Percentiles rank a stretch among this genome's conserved stretches.
Conservation (phyloP, 768 basidiomycete species). For the Candolleomyces aberdarensis region DNA sequence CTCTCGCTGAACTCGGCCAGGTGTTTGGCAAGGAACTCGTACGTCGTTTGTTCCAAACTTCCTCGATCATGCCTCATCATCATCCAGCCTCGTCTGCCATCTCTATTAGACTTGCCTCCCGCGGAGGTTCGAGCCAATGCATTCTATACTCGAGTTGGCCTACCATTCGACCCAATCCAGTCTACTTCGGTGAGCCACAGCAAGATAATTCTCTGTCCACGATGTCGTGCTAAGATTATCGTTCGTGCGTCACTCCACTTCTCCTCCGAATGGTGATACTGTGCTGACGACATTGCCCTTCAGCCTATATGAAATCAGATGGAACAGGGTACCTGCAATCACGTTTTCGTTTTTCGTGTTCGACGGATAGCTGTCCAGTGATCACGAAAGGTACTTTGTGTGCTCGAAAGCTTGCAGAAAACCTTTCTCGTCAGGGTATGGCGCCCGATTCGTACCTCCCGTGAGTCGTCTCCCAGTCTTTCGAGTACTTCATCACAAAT, state of each 20-base stretch:
- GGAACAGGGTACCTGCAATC: conserved; percentile 49
- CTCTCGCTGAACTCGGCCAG: conserved; percentile 19
- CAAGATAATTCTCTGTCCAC: neutral
- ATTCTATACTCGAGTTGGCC: neutral
- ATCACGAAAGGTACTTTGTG: conserved; percentile 44
- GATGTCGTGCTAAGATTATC: neutral
- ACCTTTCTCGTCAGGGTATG: conserved; percentile 27
- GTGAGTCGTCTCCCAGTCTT: neutral
- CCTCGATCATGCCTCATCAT: neutral
- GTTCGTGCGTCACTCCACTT: neutral
- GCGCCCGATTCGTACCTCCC: conserved; percentile 10
- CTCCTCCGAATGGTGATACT: no score
- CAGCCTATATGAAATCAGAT: conserved; percentile 37
- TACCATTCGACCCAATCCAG: neutral
- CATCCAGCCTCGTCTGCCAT: neutral
- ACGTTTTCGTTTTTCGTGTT: conserved; percentile 35
- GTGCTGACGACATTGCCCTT: no score
- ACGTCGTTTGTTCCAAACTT: neutral
- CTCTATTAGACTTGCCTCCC: neutral
- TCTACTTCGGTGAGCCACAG: neutral
- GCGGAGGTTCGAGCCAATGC: neutral
- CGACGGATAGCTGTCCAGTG: conserved; percentile 23
- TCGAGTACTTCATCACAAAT: neutral
- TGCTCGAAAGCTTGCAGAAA: conserved; percentile 39
- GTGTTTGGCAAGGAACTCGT: conserved; percentile 19